phyloP scores from a whole-genome alignment of 495 filamentous ascomycete species.

The Trichocladium antarcticum region DNA sequence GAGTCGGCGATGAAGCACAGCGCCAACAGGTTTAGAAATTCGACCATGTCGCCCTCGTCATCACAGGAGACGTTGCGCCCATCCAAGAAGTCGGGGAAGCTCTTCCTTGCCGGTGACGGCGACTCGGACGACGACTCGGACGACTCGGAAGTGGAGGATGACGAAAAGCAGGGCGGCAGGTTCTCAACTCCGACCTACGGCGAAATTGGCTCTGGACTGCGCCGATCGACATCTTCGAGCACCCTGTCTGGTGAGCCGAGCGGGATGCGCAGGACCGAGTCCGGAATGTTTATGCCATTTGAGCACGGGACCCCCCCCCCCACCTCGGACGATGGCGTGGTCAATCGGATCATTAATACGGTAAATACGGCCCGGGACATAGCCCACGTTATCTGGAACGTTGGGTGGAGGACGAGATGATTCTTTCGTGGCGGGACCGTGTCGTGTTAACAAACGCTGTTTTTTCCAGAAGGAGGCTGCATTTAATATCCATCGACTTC shows the following conservation, averaged over 20 bases:
- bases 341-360: slow-evolving; percentile 80
- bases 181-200: not conserved
- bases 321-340: slow-evolving; percentile 45
- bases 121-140: slow-evolving; percentile 47
- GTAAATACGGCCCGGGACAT: slow-evolving; percentile 96
- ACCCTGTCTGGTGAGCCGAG: slow-evolving; percentile 33
- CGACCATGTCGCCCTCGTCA: slow-evolving; percentile 49
- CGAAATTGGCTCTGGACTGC: slow-evolving; percentile 17
- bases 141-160: slow-evolving; percentile 50
- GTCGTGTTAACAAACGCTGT: slow-evolving; percentile 28
- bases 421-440: slow-evolving; percentile 15
- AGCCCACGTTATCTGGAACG: slow-evolving; percentile 94
- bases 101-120: slow-evolving; percentile 44
- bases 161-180: slow-evolving; percentile 32
- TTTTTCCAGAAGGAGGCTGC: slow-evolving; percentile 28
- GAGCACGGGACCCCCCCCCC: slow-evolving; percentile 50
- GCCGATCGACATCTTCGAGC: slow-evolving; percentile 27
- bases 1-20: slow-evolving; percentile 49
- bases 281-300: slow-evolving; percentile 80
- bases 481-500: slow-evolving; percentile 21
- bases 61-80: slow-evolving; percentile 69
- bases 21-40: slow-evolving; percentile 38
- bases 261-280: slow-evolving; percentile 58
- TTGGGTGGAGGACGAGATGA: slow-evolving; percentile 72
- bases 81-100: slow-evolving; percentile 56